Base-by-base conservation (phyloP, 306 rosid genomes). In the Macrotyloma uniflorum region DNA sequence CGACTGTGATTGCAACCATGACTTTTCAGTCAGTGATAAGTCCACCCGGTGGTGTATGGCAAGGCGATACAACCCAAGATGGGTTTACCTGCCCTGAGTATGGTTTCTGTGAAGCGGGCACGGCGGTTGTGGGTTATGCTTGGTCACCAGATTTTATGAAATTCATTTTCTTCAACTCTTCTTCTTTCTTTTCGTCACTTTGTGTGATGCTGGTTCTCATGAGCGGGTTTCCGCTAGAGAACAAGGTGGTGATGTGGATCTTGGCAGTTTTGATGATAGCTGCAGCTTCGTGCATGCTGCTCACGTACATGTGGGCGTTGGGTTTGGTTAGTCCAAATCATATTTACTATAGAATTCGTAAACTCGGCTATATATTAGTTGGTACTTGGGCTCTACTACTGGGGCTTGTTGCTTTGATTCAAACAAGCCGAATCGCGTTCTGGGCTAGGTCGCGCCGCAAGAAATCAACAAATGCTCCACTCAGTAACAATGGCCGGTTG, bases 31-130 rank as follows among this genome's bases (percentile, higher is more conserved):
- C 83, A 9, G 67, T 74, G 24, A 5, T 86, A 43, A 80, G 64
- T 22, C 89, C 89, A 53, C 87, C 87, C 0, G 87, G 87, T 5
- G 87, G 89, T 4, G 85, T 80, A 16, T 73, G 85, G 89, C 72
- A 75, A 75, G 51, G 12, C 4, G 80, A 74, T 19, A 49, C 64
- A 9, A 5, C 1, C 4, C 2, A 10, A 0, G 83, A 67, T 18
- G 43, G 61, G 2, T 16, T 12, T 8, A 4, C 57, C 0, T 84
- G 88, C 63, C 4, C 13, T 3, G 0, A 22, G 0, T 8, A 72
- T 1, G 43, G 79, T 33, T 38, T 45, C 6, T 87, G 87, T 40
- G 40, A 57, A 8, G 89, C 88, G 0, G 85, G 87, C 33, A 87
- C 87, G 0, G 74, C 83, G 3, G 78, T 82, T 26, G 20, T 76